Evolutionary conservation across 306 rosid species (phyloP).

Genomic region (Macrotyloma uniflorum): DNA sequence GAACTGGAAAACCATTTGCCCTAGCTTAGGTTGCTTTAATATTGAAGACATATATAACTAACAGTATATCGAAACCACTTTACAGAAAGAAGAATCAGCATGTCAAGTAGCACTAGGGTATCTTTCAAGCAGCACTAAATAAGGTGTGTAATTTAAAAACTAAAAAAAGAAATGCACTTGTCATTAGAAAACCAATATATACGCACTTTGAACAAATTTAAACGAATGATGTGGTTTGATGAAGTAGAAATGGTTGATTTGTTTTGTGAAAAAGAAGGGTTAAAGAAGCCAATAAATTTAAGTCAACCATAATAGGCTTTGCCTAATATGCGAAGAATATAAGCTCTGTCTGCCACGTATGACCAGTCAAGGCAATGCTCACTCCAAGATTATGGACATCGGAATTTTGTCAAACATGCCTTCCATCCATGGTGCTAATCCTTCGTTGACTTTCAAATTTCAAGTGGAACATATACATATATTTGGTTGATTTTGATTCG

Average conservation of each 20-base stretch:
- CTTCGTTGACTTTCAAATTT: conserved; percentile 27
- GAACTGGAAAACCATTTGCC: conserved; percentile 17
- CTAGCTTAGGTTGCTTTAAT: neutral
- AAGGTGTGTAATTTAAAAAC: conserved; percentile 23
- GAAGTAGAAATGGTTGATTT: neutral
- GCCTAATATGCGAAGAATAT: conserved; percentile 12
- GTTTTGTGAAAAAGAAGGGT: neutral
- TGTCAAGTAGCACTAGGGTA: conserved; percentile 32
- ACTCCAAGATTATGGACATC: conserved; percentile 11
- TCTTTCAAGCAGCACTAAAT: conserved; percentile 29
- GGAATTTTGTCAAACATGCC: neutral
- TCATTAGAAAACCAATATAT: conserved; percentile 23
- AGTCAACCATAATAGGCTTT: conserved; percentile 34
- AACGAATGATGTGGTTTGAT: neutral
- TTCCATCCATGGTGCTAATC: neutral
- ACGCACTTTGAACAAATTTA: conserved; percentile 20
- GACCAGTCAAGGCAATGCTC: neutral
- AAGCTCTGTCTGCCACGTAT: neutral
- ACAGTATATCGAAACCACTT: conserved; percentile 28
- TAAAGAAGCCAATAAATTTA: neutral
- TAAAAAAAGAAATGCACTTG: conserved; percentile 27
- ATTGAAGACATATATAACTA: conserved; percentile 1
- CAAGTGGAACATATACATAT: conserved; percentile 3
- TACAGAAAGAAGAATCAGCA: conserved; percentile 30
- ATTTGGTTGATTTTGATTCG: too few relatives aligned